Percentiles rank a stretch among this genome's conserved stretches.
Conservation (phyloP, 2,329 filamentous ascomycete genomes). For the Sclerotinia nivalis region DNA sequence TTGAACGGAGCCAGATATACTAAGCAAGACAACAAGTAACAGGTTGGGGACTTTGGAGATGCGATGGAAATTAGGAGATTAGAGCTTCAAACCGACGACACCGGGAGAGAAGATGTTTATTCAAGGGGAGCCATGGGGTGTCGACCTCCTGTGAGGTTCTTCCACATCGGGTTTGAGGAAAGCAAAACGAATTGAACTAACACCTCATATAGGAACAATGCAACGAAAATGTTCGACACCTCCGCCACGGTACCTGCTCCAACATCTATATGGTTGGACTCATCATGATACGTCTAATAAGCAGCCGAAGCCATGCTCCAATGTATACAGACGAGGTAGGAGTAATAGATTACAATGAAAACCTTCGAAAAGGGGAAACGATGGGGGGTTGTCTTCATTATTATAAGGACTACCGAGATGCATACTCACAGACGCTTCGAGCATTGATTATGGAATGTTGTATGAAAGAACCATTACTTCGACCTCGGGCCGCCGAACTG, state of each 20-base stretch:
- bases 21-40: neutral
- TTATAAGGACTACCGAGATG: neutral
- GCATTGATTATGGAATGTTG: neutral
- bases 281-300: neutral
- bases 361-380: neutral
- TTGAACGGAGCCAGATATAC: neutral
- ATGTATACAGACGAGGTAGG: neutral
- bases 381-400: neutral
- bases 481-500: neutral
- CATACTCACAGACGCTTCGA: neutral
- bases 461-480: neutral
- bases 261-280: conserved; percentile 1
- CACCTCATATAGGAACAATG: neutral
- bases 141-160: neutral
- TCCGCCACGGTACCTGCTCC: conserved; percentile 1
- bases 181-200: neutral
- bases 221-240: neutral
- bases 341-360: neutral
- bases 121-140: neutral
- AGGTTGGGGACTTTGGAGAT: neutral
- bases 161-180: too few relatives aligned
- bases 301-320: neutral
- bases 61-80: neutral
- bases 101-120: neutral
- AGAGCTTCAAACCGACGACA: neutral